Evolutionary conservation across 352 stramenopile genomes (phyloP).

Genomic region (Globisporangium viniferum): DNA sequence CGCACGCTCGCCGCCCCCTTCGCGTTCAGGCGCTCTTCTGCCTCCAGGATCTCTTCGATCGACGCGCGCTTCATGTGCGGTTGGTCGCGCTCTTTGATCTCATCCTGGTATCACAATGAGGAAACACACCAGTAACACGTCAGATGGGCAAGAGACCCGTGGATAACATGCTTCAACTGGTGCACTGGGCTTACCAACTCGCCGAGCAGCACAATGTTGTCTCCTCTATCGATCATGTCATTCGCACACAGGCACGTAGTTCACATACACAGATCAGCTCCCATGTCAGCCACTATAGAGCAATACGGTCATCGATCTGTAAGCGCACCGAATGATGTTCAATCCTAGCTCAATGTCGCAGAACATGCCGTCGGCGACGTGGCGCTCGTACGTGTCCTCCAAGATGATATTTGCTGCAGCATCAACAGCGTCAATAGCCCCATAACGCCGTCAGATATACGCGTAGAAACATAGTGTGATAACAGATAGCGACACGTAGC

Average conservation of each 20-base stretch:
- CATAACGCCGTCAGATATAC: not conserved
- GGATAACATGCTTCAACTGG: not conserved
- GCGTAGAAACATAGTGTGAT: not conserved
- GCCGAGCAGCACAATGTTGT: constrained; percentile 86
- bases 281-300: not conserved
- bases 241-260: not conserved
- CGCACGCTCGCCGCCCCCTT: constrained; percentile 64
- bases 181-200: constrained; percentile 52
- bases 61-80: constrained; percentile 77
- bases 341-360: constrained; percentile 94
- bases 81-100: constrained; percentile 78
- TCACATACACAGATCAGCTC: not conserved
- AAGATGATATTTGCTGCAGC: constrained; percentile 94
- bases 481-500: too few relatives aligned
- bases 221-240: constrained; percentile 38
- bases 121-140: not conserved
- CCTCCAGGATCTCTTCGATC: constrained; percentile 79
- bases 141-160: not conserved
- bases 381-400: constrained; percentile 92
- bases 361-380: constrained; percentile 87
- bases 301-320: not conserved
- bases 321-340: constrained; percentile 91
- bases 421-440: not conserved
- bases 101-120: constrained; percentile 40
- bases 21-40: constrained; percentile 70